Base-by-base conservation (phyloP, 2,329 filamentous ascomycete genomes). In the Fusarium domesticum region DNA sequence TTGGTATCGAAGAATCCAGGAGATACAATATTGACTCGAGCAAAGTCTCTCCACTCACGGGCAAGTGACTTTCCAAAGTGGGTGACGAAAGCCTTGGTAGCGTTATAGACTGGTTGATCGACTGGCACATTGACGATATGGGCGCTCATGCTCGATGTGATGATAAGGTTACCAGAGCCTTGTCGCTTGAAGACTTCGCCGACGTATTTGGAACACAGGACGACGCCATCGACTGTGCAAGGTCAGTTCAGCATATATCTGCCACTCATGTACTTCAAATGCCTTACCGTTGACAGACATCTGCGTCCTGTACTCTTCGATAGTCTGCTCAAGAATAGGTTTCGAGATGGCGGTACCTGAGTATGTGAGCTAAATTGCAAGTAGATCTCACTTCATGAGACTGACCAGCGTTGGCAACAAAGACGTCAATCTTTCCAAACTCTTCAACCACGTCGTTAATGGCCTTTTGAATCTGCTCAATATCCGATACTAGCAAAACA, bases 51-150 rank as follows among this genome's bases (percentile, higher is more conserved):
- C 77, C 77, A 80, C 47, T 81, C 77, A 8, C 72, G 64, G 0
- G 77, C 77, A 12, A 80, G 65, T 0, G 68, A 73, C 51, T 76
- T 77, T 28, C 75, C 76, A 33, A 80, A 70, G 45, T 81, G 77
- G 1, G 70, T 76, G 8, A 78, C 67, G 15, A 70, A 76, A 0
- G 77, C 77, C 54, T 81, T 80, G 18, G 69, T 74, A 2, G 68
- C 70, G 48, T 81, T 80, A 57, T 80, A 81, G 3, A 76, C 72
- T 0, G 76, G 72, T 51, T 80, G 76, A 35, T 77, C 74, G 5
- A 70, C 62, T 1, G 74, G 74, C 1, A 75, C 71, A 39, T 76
- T 77, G 48, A 75, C 73, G 25, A 76, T 67, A 35, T 72, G 72
- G 0, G 54, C 73, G 32, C 68, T 73, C 65, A 77, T 76, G 52